Evolutionary conservation across 345 rosid species (phyloP).

Genomic region (Cardiospermum halicacabum): DNA sequence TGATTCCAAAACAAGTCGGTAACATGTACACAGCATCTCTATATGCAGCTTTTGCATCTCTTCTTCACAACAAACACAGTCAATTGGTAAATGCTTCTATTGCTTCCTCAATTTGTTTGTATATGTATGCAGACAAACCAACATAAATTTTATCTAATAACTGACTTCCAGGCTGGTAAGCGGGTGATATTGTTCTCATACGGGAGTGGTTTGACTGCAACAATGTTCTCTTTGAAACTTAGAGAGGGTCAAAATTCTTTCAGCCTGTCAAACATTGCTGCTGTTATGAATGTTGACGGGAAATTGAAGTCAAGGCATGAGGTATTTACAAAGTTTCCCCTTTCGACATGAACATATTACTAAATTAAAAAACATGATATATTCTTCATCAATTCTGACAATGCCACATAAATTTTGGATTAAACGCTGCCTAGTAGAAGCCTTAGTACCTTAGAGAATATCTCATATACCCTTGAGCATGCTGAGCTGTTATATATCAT

Average conservation of each 20-base stretch:
- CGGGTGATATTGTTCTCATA: slow-evolving; percentile 86
- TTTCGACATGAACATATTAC: too few relatives aligned
- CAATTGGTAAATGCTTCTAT: slow-evolving; percentile 55
- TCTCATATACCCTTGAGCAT: not conserved
- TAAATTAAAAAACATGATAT: not conserved
- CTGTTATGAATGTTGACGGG: slow-evolving; percentile 59
- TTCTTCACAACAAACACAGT: slow-evolving; percentile 66
- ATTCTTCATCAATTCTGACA: not conserved
- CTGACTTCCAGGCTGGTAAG: slow-evolving; percentile 69
- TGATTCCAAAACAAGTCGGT: slow-evolving; percentile 97
- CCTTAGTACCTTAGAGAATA: not conserved
- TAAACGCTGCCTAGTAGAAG: not conserved
- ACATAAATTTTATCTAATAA: not conserved
- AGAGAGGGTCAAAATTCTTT: slow-evolving; percentile 60
- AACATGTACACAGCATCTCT: slow-evolving; percentile 99
- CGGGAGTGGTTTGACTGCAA: slow-evolving; percentile 93
- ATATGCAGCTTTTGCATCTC: slow-evolving; percentile 93
- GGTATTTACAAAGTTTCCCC: slow-evolving; percentile 37
- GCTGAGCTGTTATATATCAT: not conserved
- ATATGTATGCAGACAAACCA: not conserved
- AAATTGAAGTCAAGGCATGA: slow-evolving; percentile 89
- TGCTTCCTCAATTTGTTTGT: not conserved
- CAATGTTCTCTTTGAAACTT: slow-evolving; percentile 81
- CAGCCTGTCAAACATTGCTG: slow-evolving; percentile 73
- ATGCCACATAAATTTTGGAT: not conserved